Conservation (phyloP, 306 rosid species). For the Neltuma alba region DNA sequence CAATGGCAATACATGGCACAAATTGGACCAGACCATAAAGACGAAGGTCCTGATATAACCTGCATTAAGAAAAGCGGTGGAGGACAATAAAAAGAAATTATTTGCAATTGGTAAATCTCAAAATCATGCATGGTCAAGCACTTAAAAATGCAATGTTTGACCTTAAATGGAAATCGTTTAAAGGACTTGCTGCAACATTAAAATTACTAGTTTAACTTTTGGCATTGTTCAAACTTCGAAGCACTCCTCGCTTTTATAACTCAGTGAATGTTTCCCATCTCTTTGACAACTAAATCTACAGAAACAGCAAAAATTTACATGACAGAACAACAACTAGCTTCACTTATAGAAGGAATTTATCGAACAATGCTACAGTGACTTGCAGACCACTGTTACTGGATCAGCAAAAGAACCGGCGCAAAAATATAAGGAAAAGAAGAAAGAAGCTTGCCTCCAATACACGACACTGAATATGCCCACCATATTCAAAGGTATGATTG, state of each 20-base stretch:
- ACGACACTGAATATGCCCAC: constrained; percentile 69
- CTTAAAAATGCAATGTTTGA: background rate
- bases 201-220: constrained; percentile 5
- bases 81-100: constrained; percentile 32
- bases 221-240: constrained; percentile 13
- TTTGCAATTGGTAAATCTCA: constrained; percentile 24
- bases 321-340: background rate
- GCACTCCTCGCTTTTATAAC: background rate
- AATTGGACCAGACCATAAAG: constrained; percentile 85
- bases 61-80: constrained; percentile 24
- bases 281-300: background rate
- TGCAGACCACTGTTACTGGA: background rate
- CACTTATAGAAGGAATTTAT: background rate
- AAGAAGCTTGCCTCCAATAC: constrained; percentile 82
- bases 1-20: constrained; percentile 81
- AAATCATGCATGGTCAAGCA: constrained; percentile 6
- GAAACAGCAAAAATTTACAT: background rate
- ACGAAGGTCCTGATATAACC: constrained; percentile 87
- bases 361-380: background rate
- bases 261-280: background rate
- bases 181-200: background rate
- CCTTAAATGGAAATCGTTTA: constrained; percentile 4
- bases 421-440: constrained; percentile 1
- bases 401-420: background rate
- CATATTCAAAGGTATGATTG: constrained; percentile 71